Evolutionary conservation across 345 rosid species (phyloP).

Genomic region (Diplotaxis tenuifolia): DNA sequence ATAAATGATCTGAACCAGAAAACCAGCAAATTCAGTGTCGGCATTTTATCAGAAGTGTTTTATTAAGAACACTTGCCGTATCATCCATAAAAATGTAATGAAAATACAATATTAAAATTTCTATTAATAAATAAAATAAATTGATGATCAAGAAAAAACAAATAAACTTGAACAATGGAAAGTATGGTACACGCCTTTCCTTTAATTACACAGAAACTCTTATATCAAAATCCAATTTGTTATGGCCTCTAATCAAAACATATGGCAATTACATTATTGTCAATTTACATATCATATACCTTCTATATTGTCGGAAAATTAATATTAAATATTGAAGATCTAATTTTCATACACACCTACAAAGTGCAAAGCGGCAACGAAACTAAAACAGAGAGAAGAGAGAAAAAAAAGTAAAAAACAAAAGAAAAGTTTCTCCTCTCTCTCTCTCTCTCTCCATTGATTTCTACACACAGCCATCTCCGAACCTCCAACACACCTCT

Average conservation of each 20-base stretch:
- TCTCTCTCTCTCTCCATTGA: conserved; percentile 33
- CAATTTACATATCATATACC: background rate
- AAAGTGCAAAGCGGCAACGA: conserved; percentile 24
- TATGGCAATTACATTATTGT: conserved; percentile 14
- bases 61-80: conserved; percentile 1
- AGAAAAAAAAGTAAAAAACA: background rate
- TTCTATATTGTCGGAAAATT: conserved; percentile 21
- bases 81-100: background rate
- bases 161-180: background rate
- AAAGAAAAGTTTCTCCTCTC: background rate
- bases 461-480: conserved; percentile 37
- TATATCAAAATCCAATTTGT: background rate
- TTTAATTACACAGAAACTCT: background rate
- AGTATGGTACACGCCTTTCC: conserved; percentile 21
- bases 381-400: conserved; percentile 9
- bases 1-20: background rate
- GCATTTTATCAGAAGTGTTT: background rate
- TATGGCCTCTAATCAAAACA: conserved; percentile 6
- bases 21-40: conserved; percentile 10
- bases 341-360: conserved; percentile 29
- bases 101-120: background rate
- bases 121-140: background rate
- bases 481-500: conserved; percentile 27
- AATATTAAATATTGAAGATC: conserved; percentile 4
- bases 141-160: background rate